phyloP scores from a whole-genome alignment of 139 green algal species.

The Penium margaritaceum region DNA sequence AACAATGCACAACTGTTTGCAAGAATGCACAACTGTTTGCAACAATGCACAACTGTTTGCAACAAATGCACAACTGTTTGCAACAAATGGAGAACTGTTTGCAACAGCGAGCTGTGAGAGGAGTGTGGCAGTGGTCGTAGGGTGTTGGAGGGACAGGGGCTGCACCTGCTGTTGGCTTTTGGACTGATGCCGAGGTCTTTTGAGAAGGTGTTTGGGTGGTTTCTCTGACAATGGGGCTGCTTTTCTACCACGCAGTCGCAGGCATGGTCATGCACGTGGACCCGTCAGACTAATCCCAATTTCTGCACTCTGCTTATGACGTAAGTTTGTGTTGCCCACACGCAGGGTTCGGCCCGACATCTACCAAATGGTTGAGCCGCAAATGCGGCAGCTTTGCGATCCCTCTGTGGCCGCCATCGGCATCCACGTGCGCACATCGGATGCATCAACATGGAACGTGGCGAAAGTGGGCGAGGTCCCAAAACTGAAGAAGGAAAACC shows the following conservation, averaged over 20 bases:
- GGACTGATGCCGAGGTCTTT: too few relatives aligned
- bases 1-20: too few relatives aligned
- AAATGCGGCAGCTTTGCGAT: not conserved
- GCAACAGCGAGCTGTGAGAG: too few relatives aligned
- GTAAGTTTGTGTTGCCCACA: too few relatives aligned
- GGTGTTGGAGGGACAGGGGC: too few relatives aligned
- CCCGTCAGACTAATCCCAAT: not conserved
- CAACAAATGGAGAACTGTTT: too few relatives aligned
- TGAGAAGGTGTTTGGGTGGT: too few relatives aligned
- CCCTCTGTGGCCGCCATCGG: not conserved
- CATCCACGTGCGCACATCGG: conserved; percentile 1
- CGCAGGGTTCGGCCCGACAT: not conserved
- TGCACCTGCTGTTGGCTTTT: too few relatives aligned
- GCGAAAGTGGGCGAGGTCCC: not conserved
- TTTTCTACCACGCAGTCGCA: not conserved
- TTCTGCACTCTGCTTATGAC: not conserved
- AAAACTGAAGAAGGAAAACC: not conserved
- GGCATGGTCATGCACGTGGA: not conserved
- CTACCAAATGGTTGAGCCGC: not conserved
- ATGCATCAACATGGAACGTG: not conserved
- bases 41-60: too few relatives aligned
- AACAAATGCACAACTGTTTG: too few relatives aligned
- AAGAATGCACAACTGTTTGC: too few relatives aligned
- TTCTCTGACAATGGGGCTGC: not conserved
- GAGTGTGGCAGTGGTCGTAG: too few relatives aligned